Percentiles rank a stretch among this genome's conserved stretches.
Evolutionary conservation across 179 eudicot genomes (phyloP).

Genomic region (Amaranthus tricolor): DNA sequence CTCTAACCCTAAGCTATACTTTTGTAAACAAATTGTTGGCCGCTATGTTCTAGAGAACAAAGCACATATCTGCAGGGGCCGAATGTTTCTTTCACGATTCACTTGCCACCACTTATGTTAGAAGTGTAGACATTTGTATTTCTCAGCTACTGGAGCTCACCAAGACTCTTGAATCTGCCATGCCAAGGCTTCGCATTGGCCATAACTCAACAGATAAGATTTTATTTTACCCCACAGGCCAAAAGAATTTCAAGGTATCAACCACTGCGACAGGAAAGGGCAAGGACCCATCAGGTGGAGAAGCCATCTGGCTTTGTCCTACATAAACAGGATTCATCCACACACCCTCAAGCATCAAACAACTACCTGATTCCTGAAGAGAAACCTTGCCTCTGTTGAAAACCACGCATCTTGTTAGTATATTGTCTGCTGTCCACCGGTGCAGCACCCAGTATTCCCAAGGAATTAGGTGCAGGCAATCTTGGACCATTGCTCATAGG

Average conservation of each 20-base stretch:
- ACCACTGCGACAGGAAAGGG: conserved; percentile 17
- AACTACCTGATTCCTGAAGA: conserved; percentile 52
- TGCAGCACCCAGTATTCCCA: conserved; percentile 87
- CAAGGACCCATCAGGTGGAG: conserved; percentile 20
- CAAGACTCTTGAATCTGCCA: conserved; percentile 23
- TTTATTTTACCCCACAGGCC: conserved; percentile 32
- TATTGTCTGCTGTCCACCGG: conserved; percentile 63
- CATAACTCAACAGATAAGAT: conserved; percentile 17
- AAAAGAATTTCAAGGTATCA: conserved; percentile 29
- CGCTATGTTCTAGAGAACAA: conserved; percentile 22
- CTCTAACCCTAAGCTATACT: conserved; percentile 42
- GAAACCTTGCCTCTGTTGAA: conserved; percentile 57
- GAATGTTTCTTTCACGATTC: conserved; percentile 17
- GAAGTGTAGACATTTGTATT: neutral
- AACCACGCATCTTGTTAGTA: conserved; percentile 48
- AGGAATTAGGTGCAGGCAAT: conserved; percentile 50
- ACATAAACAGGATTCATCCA: conserved; percentile 17
- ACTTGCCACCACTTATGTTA: conserved; percentile 19
- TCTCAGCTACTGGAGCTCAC: conserved; percentile 22
- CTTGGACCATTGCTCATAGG: conserved; percentile 47
- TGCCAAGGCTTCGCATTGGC: conserved; percentile 15
- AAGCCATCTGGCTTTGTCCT: conserved; percentile 18
- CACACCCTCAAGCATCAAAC: neutral
- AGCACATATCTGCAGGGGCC: conserved; percentile 25
- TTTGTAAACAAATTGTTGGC: conserved; percentile 34